A percentile compares a stretch with the other conserved stretches of the same genome.
phyloP scores from a whole-genome alignment of 2,329 filamentous ascomycete genomes.

The Penicillium corylophilum region DNA sequence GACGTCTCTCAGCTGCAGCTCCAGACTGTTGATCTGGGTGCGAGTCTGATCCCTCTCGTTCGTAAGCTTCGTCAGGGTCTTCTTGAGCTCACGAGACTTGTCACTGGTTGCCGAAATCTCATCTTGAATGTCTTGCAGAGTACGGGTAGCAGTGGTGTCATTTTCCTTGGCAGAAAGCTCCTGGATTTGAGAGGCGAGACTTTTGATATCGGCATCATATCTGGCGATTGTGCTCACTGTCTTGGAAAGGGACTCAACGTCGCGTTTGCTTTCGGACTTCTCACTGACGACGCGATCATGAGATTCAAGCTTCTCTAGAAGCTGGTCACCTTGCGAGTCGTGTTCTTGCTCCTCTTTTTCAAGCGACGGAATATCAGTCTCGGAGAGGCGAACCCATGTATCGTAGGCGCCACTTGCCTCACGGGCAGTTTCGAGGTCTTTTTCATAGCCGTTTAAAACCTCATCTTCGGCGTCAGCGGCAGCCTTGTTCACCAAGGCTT shows the following conservation, averaged over 20 bases:
- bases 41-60: slow-evolving; percentile 70
- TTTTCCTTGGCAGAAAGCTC: slow-evolving; percentile 75
- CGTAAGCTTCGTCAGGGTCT: slow-evolving; percentile 63
- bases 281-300: slow-evolving; percentile 66
- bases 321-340: slow-evolving; percentile 60
- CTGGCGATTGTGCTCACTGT: slow-evolving; percentile 74
- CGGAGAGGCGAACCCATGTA: slow-evolving; percentile 66
- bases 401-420: slow-evolving; percentile 69
- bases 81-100: slow-evolving; percentile 64
- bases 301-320: slow-evolving; percentile 64
- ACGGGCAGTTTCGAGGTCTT: slow-evolving; percentile 62
- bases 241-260: slow-evolving; percentile 73
- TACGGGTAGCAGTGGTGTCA: slow-evolving; percentile 62
- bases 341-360: slow-evolving; percentile 62
- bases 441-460: slow-evolving; percentile 61
- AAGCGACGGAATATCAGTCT: slow-evolving; percentile 67
- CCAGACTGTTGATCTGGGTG: slow-evolving; percentile 66
- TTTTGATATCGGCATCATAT: slow-evolving; percentile 68
- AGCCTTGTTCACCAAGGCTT: slow-evolving; percentile 52
- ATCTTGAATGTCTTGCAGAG: slow-evolving; percentile 80
- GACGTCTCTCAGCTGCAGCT: slow-evolving; percentile 74
- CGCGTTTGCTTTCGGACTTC: slow-evolving; percentile 63
- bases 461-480: slow-evolving; percentile 60
- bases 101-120: slow-evolving; percentile 67
- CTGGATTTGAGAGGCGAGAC: slow-evolving; percentile 70